Evolutionary conservation across 78 protist species (phyloP).

Genomic region (Creolimax fragrantissima): DNA sequence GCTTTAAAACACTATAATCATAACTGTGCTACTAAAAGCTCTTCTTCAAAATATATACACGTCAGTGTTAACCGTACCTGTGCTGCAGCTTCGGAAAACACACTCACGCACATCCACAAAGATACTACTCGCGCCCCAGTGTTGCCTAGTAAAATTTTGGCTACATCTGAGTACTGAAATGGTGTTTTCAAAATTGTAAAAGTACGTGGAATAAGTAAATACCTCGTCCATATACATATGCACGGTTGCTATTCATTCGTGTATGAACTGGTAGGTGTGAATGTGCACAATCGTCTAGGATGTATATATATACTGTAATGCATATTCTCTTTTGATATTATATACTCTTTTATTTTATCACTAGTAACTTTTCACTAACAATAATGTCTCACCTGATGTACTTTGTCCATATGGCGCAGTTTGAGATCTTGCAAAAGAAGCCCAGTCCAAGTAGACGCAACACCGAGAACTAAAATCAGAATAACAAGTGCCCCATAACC

Average conservation of each 20-base stretch:
- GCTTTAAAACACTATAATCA: no score
- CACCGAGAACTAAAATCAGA: not conserved
- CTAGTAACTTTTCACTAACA: no score
- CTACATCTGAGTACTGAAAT: not conserved
- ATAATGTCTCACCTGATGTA: not conserved
- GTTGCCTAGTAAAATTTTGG: not conserved
- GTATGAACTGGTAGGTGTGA: not conserved
- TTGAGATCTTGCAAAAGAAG: not conserved
- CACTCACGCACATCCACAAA: not conserved
- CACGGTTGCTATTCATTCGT: not conserved
- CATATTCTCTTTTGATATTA: not conserved
- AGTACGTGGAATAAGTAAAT: not conserved
- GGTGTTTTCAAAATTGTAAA: not conserved
- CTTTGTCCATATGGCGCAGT: not conserved
- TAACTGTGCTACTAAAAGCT: no score
- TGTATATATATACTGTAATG: not conserved
- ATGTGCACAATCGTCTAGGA: not conserved
- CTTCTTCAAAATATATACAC: no score
- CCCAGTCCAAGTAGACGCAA: not conserved
- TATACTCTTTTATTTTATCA: not conserved
- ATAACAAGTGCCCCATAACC: not conserved
- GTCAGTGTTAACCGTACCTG: not conserved
- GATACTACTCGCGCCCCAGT: not conserved
- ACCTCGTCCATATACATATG: not conserved
- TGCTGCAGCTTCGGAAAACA: not conserved